Conservation (phyloP, 169 alveolate genomes). For the Cryptosporidium sp. region DNA sequence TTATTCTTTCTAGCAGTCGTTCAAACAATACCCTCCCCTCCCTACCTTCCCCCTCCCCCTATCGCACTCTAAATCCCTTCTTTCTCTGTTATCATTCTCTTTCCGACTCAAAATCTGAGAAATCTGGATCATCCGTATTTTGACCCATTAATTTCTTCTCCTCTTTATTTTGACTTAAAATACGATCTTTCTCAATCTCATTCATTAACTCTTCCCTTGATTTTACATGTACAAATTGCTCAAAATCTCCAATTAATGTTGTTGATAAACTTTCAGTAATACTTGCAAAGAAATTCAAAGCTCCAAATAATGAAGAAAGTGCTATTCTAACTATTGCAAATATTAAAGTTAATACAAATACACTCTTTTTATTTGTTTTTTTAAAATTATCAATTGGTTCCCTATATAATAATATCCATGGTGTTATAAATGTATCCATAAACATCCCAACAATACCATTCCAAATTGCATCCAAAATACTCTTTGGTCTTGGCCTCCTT, state of each 20-base stretch:
- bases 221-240: conserved; percentile 88
- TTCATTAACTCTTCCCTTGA: conserved; percentile 83
- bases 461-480: conserved; percentile 90
- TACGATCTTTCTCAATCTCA: conserved; percentile 78
- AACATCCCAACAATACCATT: conserved; percentile 88
- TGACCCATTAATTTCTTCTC: conserved; percentile 7
- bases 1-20: too few relatives aligned
- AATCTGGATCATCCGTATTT: neutral
- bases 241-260: conserved; percentile 91
- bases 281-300: conserved; percentile 86
- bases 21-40: too few relatives aligned
- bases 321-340: conserved; percentile 82
- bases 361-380: conserved; percentile 77
- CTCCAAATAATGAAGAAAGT: conserved; percentile 88
- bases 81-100: neutral
- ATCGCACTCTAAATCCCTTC: neutral
- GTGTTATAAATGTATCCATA: conserved; percentile 88
- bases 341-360: conserved; percentile 76
- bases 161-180: conserved; percentile 29
- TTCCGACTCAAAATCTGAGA: neutral
- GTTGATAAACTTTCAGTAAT: conserved; percentile 91
- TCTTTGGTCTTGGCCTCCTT: conserved; percentile 88
- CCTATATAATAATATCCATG: conserved; percentile 88
- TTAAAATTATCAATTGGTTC: conserved; percentile 82
- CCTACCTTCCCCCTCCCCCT: neutral